Base-by-base conservation (phyloP, 768 basidiomycete genomes). In the Suillus tomentosus region DNA sequence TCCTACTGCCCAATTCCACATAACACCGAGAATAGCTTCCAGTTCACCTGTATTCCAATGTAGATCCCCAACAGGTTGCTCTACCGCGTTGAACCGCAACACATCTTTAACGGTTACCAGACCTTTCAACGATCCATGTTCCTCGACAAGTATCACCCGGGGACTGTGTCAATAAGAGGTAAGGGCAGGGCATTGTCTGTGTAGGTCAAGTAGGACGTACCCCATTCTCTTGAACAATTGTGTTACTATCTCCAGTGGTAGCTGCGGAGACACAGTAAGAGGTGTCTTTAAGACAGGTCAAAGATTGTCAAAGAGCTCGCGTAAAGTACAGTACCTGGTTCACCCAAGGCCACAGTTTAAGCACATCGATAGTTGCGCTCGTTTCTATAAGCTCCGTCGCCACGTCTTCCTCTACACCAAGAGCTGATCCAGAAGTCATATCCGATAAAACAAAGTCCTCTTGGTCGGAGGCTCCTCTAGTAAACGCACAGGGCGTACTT, bases 211-310 rank as follows among this genome's bases (percentile, higher is more conserved):
- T 19, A 17, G 1, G 15, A 82, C 94, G 69, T 71, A 97, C 97
- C 97, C 97, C 91, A 99, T 93, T 54, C 94, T 85, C 73, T 96
- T 94, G 82, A 99, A 99, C 34, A 99, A 79, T 72, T 99, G 95
- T 91, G 97, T 94, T 9, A 96, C 94, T 62, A 98, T 95, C 75
- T 99, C 97, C 50, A 99, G 80, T 0, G 95, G 95, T 47, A 97
- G 83, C 67, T 93, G 92, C 1, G 95, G 90, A 7, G 95, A 90
- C 13, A 97, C 95, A 0, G 93, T 95, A 71, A 99, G 84, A 1
- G 96, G 95, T 0, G 95, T 96, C 97, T 99, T 43, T 56, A 59
- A 58, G 43, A 36, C 34, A 54, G 7, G 39, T 65, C 57, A 62
- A 27, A 8, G 14, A 27, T 24, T 24, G 14, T 48, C 17, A 36